Evolutionary conservation across 495 filamentous ascomycete genomes (phyloP).

Genomic region (Annulohypoxylon nitens): DNA sequence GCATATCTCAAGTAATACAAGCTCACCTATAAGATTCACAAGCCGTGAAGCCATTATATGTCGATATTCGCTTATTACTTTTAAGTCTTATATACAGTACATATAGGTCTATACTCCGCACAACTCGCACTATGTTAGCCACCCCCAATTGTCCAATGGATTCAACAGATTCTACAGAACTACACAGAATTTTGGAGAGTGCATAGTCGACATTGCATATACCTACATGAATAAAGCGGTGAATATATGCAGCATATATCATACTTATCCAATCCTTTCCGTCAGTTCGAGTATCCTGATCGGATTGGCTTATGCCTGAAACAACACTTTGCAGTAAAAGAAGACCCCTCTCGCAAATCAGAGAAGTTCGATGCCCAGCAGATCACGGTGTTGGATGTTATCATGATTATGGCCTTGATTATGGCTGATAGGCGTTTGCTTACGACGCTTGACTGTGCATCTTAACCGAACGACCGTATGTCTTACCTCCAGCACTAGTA

Average conservation of each 20-base stretch:
- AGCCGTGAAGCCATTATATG: background rate
- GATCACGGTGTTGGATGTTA: background rate
- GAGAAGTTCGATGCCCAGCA: background rate
- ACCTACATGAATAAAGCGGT: constrained; percentile 40
- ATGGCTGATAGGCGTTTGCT: background rate
- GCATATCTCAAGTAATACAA: background rate
- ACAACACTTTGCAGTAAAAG: constrained; percentile 24
- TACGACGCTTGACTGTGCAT: background rate
- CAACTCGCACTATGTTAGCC: background rate
- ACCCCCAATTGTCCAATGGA: constrained; percentile 32
- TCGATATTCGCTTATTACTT: background rate
- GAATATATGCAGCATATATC: constrained; percentile 30
- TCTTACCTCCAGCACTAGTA: background rate
- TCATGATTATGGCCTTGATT: background rate
- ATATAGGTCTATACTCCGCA: background rate
- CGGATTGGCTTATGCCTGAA: constrained; percentile 40
- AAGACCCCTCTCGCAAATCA: constrained; percentile 26
- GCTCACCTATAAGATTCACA: background rate
- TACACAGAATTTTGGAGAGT: constrained; percentile 7
- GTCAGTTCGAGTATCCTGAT: constrained; percentile 26
- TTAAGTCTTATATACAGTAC: background rate
- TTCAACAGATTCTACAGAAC: background rate
- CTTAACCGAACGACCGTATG: background rate
- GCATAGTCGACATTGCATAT: constrained; percentile 15
- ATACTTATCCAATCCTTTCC: constrained; percentile 25